Evolutionary conservation across 2,329 filamentous ascomycete species (phyloP), one percentile per base, ranked within the genome.

Genomic region (Monosporascus sp.): DNA sequence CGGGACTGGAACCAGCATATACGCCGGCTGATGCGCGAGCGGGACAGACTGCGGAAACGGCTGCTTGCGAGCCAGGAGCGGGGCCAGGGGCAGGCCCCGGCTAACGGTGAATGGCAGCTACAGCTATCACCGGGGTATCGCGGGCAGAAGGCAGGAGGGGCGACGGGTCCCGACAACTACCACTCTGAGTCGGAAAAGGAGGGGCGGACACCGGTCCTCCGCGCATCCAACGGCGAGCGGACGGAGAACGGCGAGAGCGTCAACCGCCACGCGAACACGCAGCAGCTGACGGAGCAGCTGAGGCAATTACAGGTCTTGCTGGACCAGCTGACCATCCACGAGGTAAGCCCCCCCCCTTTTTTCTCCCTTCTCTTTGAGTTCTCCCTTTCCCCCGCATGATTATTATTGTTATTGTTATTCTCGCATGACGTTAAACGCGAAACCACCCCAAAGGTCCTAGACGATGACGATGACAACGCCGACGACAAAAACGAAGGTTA

Each of bases 241-340:
- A 41, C 6, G 19, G 31, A 14, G 11, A 14, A 5, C 31, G 22
- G 9, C 17, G 34, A 26, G 16, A 20, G 31, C 20, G 19, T 20
- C 17, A 43, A n/a, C 9, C 19, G 36, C 20, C 41, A 19, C 7
- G 20, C 41, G 19, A 24, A n/a, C n/a, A 46, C 22, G 43, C 36
- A 46, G 44, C 51, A 51, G 31, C 45, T 59, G 7, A 44, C 55
- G 8, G 52, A 55, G 19, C 57, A 61, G 43, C 46, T 61, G 7
- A 49, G 52, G n/a, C 55, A 61, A 38, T 40, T 61, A 36, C 57
- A 55, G 19, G 43, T 56, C 27, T 22, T 61, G 9, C 49, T 61
- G n/a, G 57, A 57, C 43, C 52, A 53, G 40, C 49, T 61, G 41
- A 46, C 51, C 27, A 31, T 56, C 11, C 40, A 56, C 9, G 45